Conservation (phyloP, 2,329 filamentous ascomycete genomes). For the Grosmannia huntii region DNA sequence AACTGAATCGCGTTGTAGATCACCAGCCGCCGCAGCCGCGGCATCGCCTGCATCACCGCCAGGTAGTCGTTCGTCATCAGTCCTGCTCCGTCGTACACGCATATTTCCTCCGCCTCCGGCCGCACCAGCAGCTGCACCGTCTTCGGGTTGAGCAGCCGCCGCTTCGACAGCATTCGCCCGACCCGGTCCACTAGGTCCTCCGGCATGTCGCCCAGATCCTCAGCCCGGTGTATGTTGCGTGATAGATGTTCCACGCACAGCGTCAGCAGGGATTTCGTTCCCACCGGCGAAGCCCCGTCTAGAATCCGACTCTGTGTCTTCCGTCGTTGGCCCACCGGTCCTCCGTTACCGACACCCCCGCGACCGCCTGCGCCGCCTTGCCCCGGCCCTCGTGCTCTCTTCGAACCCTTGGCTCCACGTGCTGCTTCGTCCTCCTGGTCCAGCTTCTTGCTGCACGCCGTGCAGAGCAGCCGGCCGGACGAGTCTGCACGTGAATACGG, state of each 20-base stretch:
- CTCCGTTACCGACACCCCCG: constrained; percentile 29
- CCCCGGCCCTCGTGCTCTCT: constrained; percentile 24
- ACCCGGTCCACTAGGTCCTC: constrained; percentile 43
- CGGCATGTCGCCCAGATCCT: constrained; percentile 48
- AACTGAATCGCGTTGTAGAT: constrained; percentile 81
- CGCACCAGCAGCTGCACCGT: constrained; percentile 46
- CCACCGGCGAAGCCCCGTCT: constrained; percentile 55
- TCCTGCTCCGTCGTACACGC: constrained; percentile 47
- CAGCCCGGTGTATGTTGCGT: constrained; percentile 48
- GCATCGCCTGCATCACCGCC: constrained; percentile 65
- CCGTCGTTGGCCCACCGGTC: constrained; percentile 48
- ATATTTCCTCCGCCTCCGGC: constrained; percentile 34
- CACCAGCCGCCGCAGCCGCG: constrained; percentile 56
- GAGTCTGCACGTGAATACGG: constrained; percentile 74
- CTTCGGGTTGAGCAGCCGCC: constrained; percentile 38
- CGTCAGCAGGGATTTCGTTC: constrained; percentile 55
- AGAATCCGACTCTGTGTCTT: constrained; percentile 74
- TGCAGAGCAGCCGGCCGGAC: constrained; percentile 65
- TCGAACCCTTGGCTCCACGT: constrained; percentile 36
- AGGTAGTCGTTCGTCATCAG: constrained; percentile 66
- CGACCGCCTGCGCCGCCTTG: constrained; percentile 22
- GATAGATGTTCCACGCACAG: constrained; percentile 51
- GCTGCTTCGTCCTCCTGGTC: constrained; percentile 44
- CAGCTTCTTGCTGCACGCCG: constrained; percentile 64
- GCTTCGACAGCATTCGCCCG: constrained; percentile 46